Percentiles rank a stretch among this genome's conserved stretches.
Conservation (phyloP, 176 grass and related monocot species). For the Musa schizocarpa region DNA sequence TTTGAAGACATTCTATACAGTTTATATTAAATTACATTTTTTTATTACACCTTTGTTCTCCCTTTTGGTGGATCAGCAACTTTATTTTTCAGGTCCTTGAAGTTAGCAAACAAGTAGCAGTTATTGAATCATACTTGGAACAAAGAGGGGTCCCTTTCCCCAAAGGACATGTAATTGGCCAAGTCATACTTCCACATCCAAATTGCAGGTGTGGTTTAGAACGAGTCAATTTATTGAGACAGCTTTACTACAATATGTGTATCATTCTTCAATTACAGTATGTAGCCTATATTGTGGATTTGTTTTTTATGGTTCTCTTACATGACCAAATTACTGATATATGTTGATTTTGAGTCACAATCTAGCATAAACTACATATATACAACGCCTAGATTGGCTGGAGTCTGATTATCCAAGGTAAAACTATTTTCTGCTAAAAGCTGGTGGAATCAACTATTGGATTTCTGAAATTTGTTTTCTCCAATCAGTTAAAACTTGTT, state of each 20-base stretch:
- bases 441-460: not conserved
- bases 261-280: not conserved
- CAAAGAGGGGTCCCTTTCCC: constrained; percentile 67
- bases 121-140: constrained; percentile 87
- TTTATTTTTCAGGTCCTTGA: constrained; percentile 53
- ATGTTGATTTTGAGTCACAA: too few relatives aligned
- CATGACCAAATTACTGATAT: not conserved
- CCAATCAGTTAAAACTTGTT: not conserved
- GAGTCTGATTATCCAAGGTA: too few relatives aligned
- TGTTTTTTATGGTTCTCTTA: not conserved
- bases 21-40: too few relatives aligned
- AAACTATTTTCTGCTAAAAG: too few relatives aligned
- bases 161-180: constrained; percentile 48
- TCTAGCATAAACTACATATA: too few relatives aligned
- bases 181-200: constrained; percentile 72
- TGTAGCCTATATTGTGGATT: not conserved
- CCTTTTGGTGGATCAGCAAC: constrained; percentile 10
- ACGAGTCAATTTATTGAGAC: not conserved
- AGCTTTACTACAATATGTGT: not conserved
- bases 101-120: constrained; percentile 51
- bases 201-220: constrained; percentile 37
- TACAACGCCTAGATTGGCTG: not conserved
- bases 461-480: not conserved
- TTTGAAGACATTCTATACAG: too few relatives aligned
- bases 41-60: not conserved